Base-by-base conservation (phyloP, 73 alveolate genomes). In the Uronychia setigera region DNA sequence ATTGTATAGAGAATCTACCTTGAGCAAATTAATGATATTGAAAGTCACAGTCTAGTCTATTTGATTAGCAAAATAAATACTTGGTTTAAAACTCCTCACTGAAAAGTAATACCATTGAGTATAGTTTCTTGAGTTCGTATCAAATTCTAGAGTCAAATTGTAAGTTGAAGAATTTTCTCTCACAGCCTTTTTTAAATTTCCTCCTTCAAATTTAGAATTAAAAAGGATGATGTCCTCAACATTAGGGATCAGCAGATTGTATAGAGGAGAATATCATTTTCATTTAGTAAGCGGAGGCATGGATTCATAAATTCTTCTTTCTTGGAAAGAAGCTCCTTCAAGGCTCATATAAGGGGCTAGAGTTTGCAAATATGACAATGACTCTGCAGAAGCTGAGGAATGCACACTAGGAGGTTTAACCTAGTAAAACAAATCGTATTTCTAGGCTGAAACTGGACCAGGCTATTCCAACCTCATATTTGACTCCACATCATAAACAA, bases 101-200 rank as follows among this genome's bases (percentile, higher is more conserved):
- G 94, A 46, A 85, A 95, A 95, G 84, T 93, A 95, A 83, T 87
- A 95, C 97, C 98, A 95, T 85, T 95, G 96, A 27, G 98, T 84
- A 85, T 95, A 90, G 78, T 93, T 95, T 78, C 87, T 60, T 0
- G 98, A 93, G 80, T 95, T 95, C 29, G 97, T 93, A 60, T 95
- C 98, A 76, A 88, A 88, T 34, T 95, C 97, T 46, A 95, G 88
- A 83, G 87, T 93, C 30, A 95, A 83, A 77, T 87, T 87, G 87
- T 95, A 95, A 26, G 28, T 33, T 33, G 83, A 77, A 5, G 5
- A 19, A 46, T 46, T 46, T 26, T 90, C 92, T 77, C 92, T 85
- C 0, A 85, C 57, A 29, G 87, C 92, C 60, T 79, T 78, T 81
- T 80, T 26, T 35, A 90, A 30, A 76, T 90, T 95, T 0, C 98